Evolutionary conservation across 148 eudicot species (phyloP).

Genomic region (Vaccinium corymbosum): DNA sequence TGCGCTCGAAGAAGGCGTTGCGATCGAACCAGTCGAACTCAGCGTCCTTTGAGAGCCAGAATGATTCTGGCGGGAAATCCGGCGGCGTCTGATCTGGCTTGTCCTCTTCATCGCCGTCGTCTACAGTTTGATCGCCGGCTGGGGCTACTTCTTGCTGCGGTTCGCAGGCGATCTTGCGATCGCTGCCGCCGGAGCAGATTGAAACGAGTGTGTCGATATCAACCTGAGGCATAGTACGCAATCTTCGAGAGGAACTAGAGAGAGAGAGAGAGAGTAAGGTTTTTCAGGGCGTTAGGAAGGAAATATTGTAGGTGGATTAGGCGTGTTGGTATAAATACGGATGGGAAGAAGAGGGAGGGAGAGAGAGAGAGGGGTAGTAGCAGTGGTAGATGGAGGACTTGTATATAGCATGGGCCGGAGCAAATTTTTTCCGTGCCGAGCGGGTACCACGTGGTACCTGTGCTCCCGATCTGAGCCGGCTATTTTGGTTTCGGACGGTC

Average conservation of each 20-base stretch:
- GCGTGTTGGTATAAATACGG: not conserved
- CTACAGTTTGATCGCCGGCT: conserved; percentile 13
- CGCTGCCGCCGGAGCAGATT: conserved; percentile 36
- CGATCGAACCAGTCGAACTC: conserved; percentile 86
- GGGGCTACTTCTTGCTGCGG: conserved; percentile 22
- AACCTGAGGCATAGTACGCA: conserved; percentile 47
- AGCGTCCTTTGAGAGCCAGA: conserved; percentile 73
- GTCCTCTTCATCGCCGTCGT: not conserved
- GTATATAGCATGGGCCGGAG: no score
- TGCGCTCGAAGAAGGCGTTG: conserved; percentile 66
- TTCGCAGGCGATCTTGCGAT: conserved; percentile 56
- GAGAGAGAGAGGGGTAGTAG: not conserved
- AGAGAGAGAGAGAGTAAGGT: conserved; percentile 9
- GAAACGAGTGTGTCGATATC: conserved; percentile 46
- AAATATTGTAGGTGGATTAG: not conserved
- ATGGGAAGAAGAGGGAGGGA: not conserved
- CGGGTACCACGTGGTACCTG: no score
- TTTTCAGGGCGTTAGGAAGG: not conserved
- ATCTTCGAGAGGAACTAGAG: not conserved
- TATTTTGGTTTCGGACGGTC: no score
- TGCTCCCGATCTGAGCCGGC: no score
- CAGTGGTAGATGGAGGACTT: no score
- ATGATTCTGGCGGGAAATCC: conserved; percentile 74
- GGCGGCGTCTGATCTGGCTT: conserved; percentile 16
- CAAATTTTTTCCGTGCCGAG: no score